Percentiles rank a stretch among this genome's conserved stretches.
Conservation (phyloP, 352 stramenopile species). For the Hyaloperonospora brassicae region DNA sequence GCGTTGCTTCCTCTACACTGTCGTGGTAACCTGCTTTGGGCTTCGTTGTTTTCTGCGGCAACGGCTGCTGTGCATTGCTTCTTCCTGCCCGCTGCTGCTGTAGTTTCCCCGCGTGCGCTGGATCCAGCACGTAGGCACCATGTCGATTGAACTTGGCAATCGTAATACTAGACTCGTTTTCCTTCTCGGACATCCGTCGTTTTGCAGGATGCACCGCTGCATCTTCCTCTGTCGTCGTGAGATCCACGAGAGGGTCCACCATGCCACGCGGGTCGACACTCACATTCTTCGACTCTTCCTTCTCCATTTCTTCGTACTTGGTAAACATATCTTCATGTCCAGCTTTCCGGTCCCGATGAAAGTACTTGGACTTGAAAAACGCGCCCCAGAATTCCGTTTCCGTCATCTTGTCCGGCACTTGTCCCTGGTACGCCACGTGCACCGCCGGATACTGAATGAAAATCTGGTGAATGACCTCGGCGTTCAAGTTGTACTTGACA, state of each 20-base stretch:
- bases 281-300: constrained; percentile 37
- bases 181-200: constrained; percentile 29
- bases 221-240: constrained; percentile 67
- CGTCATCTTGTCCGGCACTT: constrained; percentile 85
- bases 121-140: constrained; percentile 73
- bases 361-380: constrained; percentile 88
- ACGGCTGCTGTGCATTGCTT: constrained; percentile 13
- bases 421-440: constrained; percentile 74
- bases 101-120: constrained; percentile 55
- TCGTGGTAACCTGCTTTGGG: constrained; percentile 38
- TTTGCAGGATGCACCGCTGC: constrained; percentile 32
- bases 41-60: constrained; percentile 48
- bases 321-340: constrained; percentile 83
- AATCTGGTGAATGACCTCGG: constrained; percentile 85
- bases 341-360: constrained; percentile 74
- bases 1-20: constrained; percentile 50
- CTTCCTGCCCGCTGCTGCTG: constrained; percentile 21
- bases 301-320: constrained; percentile 75
- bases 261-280: constrained; percentile 51
- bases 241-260: constrained; percentile 72
- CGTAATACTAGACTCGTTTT: constrained; percentile 53
- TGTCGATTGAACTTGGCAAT: constrained; percentile 86
- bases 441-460: constrained; percentile 86
- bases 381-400: constrained; percentile 84
- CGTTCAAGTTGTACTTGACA: constrained; percentile 87